Conservation (phyloP, 768 basidiomycete species). For the Lactarius vividus region DNA sequence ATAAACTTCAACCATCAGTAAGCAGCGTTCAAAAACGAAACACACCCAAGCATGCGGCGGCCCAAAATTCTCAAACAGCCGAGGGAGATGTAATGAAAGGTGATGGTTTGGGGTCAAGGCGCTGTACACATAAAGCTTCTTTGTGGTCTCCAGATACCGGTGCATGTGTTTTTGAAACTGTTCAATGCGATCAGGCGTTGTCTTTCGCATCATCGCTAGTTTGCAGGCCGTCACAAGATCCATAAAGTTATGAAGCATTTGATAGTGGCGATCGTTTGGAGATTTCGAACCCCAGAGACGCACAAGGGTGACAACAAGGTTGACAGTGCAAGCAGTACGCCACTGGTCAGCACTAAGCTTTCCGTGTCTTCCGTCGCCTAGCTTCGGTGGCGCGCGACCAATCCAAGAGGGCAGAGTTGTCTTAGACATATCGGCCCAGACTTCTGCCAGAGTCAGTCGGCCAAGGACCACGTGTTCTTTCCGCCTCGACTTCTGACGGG, state of each 20-base stretch:
- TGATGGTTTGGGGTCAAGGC: conserved; percentile 41
- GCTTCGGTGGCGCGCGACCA: conserved; percentile 18
- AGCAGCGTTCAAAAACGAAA: conserved; percentile 38
- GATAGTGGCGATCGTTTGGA: neutral
- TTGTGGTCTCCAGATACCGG: conserved; percentile 35
- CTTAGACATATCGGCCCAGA: conserved; percentile 26
- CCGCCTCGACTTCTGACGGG: neutral
- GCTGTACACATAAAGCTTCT: conserved; percentile 34
- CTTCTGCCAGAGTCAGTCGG: neutral
- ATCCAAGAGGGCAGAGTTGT: conserved; percentile 32
- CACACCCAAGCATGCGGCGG: conserved; percentile 40
- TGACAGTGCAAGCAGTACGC: conserved; percentile 25
- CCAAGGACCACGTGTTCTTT: conserved; percentile 5
- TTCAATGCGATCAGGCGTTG: conserved; percentile 29
- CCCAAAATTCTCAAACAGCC: conserved; percentile 35
- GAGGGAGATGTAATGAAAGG: conserved; percentile 38
- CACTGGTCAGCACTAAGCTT: conserved; percentile 33
- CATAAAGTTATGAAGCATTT: conserved; percentile 31
- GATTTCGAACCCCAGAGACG: conserved; percentile 29
- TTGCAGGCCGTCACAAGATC: conserved; percentile 37
- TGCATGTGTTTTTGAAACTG: conserved; percentile 34
- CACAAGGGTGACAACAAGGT: conserved; percentile 29
- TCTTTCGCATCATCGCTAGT: conserved; percentile 32
- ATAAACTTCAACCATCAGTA: conserved; percentile 35
- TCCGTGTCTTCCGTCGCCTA: conserved; percentile 27